Conservation (phyloP, 192 early-diverging fungal genomes). For the Coemansia sp. region DNA sequence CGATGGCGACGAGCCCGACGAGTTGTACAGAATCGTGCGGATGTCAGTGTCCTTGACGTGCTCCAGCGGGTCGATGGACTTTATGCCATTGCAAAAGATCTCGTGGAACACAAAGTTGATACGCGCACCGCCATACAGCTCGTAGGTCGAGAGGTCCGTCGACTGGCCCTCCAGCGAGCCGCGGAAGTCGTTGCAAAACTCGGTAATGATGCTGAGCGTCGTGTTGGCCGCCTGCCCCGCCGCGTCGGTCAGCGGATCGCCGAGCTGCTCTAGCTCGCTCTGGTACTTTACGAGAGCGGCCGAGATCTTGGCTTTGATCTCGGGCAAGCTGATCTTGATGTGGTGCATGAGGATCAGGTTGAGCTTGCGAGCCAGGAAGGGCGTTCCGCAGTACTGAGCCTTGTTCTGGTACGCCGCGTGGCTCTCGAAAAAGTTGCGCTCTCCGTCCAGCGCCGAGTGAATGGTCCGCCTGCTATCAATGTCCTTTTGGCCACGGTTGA, state of each 20-base stretch:
- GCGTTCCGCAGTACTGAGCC: slow-evolving; percentile 98
- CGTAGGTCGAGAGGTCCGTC: slow-evolving; percentile 89
- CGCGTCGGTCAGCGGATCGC: slow-evolving; percentile 86
- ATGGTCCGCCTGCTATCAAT: slow-evolving; percentile 95
- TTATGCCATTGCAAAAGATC: slow-evolving; percentile 87
- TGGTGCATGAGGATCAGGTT: slow-evolving; percentile 99
- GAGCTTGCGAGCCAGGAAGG: slow-evolving; percentile 94
- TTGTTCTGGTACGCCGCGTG: slow-evolving; percentile 93
- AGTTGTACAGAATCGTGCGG: slow-evolving; percentile 97
- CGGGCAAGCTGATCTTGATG: slow-evolving; percentile 95
- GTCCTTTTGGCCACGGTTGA: slow-evolving; percentile 98
- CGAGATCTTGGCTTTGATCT: slow-evolving; percentile 97
- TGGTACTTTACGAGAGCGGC: slow-evolving; percentile 81
- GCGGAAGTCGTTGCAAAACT: slow-evolving; percentile 97
- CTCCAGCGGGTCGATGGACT: slow-evolving; percentile 96
- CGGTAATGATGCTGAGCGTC: slow-evolving; percentile 96
- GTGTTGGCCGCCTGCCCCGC: slow-evolving; percentile 76
- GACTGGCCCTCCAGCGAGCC: slow-evolving; percentile 95
- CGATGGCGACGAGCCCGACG: slow-evolving; percentile 93
- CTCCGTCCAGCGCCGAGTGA: slow-evolving; percentile 79
- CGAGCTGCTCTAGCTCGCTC: slow-evolving; percentile 81
- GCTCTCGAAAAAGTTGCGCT: slow-evolving; percentile 91
- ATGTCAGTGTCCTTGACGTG: slow-evolving; percentile 99
- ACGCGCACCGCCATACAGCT: slow-evolving; percentile 96
- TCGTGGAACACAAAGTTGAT: slow-evolving; percentile 99